A percentile compares a stretch with the other conserved stretches of the same genome.
phyloP scores from a whole-genome alignment of 257 asterid genomes.

The Catharanthus roseus region DNA sequence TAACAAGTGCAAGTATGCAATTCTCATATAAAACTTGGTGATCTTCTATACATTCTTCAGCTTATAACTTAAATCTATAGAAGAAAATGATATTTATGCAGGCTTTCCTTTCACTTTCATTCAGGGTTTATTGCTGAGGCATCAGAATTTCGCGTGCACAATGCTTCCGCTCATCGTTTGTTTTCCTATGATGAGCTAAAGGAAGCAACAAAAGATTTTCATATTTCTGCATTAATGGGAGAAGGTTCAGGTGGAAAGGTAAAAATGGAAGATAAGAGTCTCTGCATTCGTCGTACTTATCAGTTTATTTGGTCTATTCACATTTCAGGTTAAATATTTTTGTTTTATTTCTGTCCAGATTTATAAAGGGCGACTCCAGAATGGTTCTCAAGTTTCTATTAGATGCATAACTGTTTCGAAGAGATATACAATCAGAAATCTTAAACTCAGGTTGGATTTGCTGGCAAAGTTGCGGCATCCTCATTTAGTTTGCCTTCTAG shows the following conservation, averaged over 20 bases:
- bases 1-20: constrained; percentile 49
- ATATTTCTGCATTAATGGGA: constrained; percentile 43
- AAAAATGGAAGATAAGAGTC: neutral
- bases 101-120: constrained; percentile 1
- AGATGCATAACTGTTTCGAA: constrained; percentile 49
- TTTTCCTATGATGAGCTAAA: constrained; percentile 52
- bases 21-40: neutral
- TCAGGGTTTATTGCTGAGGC: constrained; percentile 58
- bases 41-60: neutral
- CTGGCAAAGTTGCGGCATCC: constrained; percentile 63
- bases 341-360: constrained; percentile 32
- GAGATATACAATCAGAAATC: constrained; percentile 53
- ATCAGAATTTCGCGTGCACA: constrained; percentile 39
- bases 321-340: neutral
- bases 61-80: neutral
- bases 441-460: constrained; percentile 60
- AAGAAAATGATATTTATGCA: no score
- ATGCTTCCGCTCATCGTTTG: constrained; percentile 37
- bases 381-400: constrained; percentile 40
- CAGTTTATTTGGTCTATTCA: neutral
- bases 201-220: constrained; percentile 54
- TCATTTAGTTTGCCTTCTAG: constrained; percentile 61
- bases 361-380: constrained; percentile 58
- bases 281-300: neutral
- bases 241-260: constrained; percentile 62